phyloP scores from a whole-genome alignment of 148 eudicot genomes.

The Rhododendron vialii region DNA sequence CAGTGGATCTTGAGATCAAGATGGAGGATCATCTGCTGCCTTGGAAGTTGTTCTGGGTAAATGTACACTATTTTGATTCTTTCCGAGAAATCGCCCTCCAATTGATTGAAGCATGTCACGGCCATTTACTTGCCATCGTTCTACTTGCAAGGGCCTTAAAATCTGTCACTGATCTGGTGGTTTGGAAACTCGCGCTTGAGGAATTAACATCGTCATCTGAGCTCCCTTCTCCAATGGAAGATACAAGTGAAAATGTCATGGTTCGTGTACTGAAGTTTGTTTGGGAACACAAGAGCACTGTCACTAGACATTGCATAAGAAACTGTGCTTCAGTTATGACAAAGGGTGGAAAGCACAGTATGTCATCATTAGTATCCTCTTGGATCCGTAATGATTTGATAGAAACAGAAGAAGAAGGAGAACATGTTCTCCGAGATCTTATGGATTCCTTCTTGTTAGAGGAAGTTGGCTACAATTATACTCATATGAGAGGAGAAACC shows the following conservation, averaged over 20 bases:
- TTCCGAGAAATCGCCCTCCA: not conserved
- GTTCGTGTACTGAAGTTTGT: not conserved
- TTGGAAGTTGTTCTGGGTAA: constrained; percentile 5
- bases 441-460: not conserved
- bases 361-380: not conserved
- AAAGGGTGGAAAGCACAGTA: not conserved
- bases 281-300: not conserved
- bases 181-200: not conserved
- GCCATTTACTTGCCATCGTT: not conserved
- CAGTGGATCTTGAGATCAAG: constrained; percentile 8
- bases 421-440: constrained; percentile 2
- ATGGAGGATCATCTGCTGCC: constrained; percentile 13
- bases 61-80: not conserved
- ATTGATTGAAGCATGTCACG: not conserved
- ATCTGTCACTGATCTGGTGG: not conserved
- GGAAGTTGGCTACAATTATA: not conserved
- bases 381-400: not conserved
- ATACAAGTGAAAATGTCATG: not conserved
- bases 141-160: constrained; percentile 8
- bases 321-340: not conserved
- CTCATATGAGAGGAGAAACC: constrained; percentile 2
- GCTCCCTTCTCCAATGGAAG: not conserved
- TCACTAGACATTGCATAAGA: not conserved
- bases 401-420: not conserved
- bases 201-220: not conserved